Conservation (phyloP, 768 basidiomycete species). For the Tulasnella sp. region DNA sequence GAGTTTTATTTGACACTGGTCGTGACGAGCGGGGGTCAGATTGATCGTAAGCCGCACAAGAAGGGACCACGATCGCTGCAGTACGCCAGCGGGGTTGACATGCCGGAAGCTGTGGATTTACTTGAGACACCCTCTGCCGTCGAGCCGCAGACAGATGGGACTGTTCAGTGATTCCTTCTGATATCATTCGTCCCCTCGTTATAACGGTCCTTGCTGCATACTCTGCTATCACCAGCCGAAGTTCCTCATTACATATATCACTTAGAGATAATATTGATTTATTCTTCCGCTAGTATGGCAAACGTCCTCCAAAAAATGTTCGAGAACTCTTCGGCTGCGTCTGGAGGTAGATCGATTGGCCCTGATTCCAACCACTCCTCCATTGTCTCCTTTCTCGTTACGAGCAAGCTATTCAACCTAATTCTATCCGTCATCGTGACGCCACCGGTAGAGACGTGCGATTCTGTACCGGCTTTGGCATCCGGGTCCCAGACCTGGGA, state of each 20-base stretch:
- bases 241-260: no score
- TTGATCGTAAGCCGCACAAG: no score
- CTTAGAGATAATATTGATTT: neutral
- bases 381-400: slow-evolving; percentile 44
- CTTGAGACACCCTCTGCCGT: no score
- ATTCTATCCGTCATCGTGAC: slow-evolving; percentile 62
- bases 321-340: slow-evolving; percentile 5
- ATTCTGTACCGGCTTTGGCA: slow-evolving; percentile 28
- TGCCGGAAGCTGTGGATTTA: no score
- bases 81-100: no score
- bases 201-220: no score
- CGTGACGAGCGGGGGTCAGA: neutral
- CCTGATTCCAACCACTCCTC: slow-evolving; percentile 54
- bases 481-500: slow-evolving; percentile 56
- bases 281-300: neutral
- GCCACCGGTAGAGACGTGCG: slow-evolving; percentile 25
- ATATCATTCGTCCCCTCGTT: no score
- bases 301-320: slow-evolving; percentile 13
- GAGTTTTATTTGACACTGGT: slow-evolving; percentile 41
- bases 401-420: slow-evolving; percentile 53
- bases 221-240: no score
- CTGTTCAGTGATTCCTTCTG: no score
- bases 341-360: neutral
- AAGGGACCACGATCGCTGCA: no score
- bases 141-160: no score